Percentiles rank a stretch among this genome's conserved stretches.
Evolutionary conservation across 108 stramenopile genomes (phyloP).

Genomic region (Nannochloropsis granulata): DNA sequence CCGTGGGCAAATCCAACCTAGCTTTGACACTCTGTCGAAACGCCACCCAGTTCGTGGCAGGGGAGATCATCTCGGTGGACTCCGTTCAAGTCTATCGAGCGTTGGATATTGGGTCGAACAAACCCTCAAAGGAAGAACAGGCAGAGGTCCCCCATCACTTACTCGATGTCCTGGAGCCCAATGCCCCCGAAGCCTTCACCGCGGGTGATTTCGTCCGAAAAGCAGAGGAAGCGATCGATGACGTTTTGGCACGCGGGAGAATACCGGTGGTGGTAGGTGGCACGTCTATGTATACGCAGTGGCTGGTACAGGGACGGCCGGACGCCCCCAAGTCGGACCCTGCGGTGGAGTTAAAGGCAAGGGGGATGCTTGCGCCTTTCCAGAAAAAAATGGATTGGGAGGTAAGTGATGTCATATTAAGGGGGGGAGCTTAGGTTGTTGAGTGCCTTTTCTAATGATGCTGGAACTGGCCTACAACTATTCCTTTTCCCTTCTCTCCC

Average conservation of each 20-base stretch:
- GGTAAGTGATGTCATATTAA: conserved; percentile 18
- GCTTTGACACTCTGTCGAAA: conserved; percentile 54
- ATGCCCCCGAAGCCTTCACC: conserved; percentile 43
- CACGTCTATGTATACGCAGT: conserved; percentile 91
- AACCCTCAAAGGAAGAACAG: conserved; percentile 63
- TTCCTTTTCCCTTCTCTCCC: neutral
- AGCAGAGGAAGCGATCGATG: conserved; percentile 27
- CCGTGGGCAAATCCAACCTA: conserved; percentile 72
- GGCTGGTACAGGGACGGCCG: conserved; percentile 82
- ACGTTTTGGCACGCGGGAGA: conserved; percentile 26
- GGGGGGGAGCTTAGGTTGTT: neutral
- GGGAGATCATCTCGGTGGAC: conserved; percentile 73
- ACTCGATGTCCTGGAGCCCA: conserved; percentile 49
- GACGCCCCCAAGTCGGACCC: conserved; percentile 55
- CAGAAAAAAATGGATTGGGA: conserved; percentile 52
- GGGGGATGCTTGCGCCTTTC: conserved; percentile 17
- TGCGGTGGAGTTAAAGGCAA: conserved; percentile 4
- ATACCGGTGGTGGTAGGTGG: conserved; percentile 64
- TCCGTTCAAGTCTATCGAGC: conserved; percentile 79
- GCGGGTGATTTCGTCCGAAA: conserved; percentile 67
- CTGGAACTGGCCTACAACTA: too few relatives aligned
- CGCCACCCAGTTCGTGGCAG: neutral
- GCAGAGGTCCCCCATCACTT: conserved; percentile 65
- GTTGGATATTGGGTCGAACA: conserved; percentile 82
- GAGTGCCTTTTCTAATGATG: neutral